Evolutionary conservation across 2,329 filamentous ascomycete genomes (phyloP).

Genomic region (Colletotrichum eremochloae): DNA sequence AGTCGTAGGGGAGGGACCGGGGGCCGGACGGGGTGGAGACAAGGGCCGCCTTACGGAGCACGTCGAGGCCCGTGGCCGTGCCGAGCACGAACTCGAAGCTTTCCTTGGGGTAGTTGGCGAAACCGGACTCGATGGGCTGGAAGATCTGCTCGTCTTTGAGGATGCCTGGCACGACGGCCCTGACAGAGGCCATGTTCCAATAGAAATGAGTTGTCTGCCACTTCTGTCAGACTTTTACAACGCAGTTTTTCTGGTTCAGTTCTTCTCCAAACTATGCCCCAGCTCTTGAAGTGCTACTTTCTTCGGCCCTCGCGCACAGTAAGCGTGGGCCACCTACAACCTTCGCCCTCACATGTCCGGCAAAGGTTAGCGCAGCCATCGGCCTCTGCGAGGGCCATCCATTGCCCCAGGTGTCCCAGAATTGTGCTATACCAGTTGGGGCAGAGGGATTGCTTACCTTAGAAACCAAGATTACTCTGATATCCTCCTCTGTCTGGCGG

Average conservation of each 20-base stretch:
- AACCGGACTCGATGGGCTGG: slow-evolving; percentile 62
- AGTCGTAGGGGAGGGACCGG: slow-evolving; percentile 60
- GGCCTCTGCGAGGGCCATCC: not conserved
- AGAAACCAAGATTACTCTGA: slow-evolving; percentile 68
- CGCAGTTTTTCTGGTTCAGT: not conserved
- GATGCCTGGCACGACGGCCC: slow-evolving; percentile 65
- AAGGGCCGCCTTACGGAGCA: slow-evolving; percentile 56
- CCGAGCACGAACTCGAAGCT: slow-evolving; percentile 67
- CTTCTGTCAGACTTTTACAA: slow-evolving; percentile 11
- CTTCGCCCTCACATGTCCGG: slow-evolving; percentile 19
- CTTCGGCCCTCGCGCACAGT: not conserved
- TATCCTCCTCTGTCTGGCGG: slow-evolving; percentile 56
- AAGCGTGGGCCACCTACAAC: not conserved
- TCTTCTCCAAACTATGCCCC: not conserved
- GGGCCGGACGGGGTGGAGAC: slow-evolving; percentile 50
- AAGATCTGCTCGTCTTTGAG: slow-evolving; percentile 65
- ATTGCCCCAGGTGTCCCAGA: not conserved
- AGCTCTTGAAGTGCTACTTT: not conserved
- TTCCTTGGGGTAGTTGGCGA: slow-evolving; percentile 63
- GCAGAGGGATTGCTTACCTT: slow-evolving; percentile 56
- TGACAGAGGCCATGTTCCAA: slow-evolving; percentile 70
- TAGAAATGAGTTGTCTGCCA: slow-evolving; percentile 68
- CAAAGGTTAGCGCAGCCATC: slow-evolving; percentile 21
- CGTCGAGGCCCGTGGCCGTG: slow-evolving; percentile 58
- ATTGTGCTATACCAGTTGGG: not conserved